phyloP scores from a whole-genome alignment of 75 land plant genomes.

The Cryptomeria japonica region DNA sequence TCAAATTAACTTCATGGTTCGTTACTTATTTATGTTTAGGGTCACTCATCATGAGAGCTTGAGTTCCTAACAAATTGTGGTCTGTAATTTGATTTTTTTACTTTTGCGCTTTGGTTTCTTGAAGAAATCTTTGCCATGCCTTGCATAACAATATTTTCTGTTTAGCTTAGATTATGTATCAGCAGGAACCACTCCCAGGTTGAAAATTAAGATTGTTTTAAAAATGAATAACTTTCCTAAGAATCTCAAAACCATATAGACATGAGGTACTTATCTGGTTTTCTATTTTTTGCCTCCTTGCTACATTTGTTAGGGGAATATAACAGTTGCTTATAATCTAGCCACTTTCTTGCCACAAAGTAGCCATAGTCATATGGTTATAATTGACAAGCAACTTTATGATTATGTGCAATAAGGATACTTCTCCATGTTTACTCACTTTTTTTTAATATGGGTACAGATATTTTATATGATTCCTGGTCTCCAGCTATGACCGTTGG shows the following conservation, averaged over 20 bases:
- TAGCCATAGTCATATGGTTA: neutral
- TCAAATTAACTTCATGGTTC: neutral
- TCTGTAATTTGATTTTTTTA: neutral
- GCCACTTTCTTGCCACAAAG: neutral
- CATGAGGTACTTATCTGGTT: neutral
- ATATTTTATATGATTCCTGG: constrained; percentile 97
- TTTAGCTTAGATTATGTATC: neutral
- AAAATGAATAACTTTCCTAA: too few species aligned
- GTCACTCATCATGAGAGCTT: neutral
- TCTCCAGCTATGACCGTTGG: constrained; percentile 99
- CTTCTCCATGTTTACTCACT: neutral
- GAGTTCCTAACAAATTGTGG: neutral
- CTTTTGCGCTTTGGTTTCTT: neutral
- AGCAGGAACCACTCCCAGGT: neutral
- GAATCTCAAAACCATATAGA: neutral
- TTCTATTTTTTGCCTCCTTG: neutral
- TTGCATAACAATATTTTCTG: neutral
- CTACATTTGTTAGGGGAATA: neutral
- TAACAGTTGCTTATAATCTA: neutral
- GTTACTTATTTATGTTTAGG: neutral
- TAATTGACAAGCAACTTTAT: neutral
- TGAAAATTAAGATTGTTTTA: neutral
- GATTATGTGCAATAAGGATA: too few species aligned
- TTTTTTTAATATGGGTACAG: constrained; percentile 30
- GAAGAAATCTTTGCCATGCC: neutral